phyloP scores from a whole-genome alignment of 495 filamentous ascomycete species.

The Symbiotaphrina buchneri region DNA sequence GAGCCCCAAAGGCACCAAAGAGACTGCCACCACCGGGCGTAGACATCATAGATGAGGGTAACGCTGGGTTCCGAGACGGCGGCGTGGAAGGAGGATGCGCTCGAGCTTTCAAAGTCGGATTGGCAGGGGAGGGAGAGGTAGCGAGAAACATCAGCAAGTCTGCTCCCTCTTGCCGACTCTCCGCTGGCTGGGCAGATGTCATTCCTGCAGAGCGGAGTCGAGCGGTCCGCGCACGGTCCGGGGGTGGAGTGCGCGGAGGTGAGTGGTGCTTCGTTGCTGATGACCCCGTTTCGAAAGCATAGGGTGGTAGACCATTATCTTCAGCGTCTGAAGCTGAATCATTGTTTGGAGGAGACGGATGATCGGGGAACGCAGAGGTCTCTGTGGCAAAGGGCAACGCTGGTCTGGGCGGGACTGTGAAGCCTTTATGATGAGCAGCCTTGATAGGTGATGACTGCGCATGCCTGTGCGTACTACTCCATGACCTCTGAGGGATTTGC shows the following conservation, averaged over 20 bases:
- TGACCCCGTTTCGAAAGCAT: conserved; percentile 32
- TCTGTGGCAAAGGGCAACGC: conserved; percentile 51
- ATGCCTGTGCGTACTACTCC: conserved; percentile 49
- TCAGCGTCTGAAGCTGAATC: conserved; percentile 53
- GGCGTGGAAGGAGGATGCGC: conserved; percentile 67
- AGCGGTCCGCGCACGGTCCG: conserved; percentile 10
- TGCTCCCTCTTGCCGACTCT: conserved; percentile 49
- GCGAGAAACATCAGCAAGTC: conserved; percentile 83
- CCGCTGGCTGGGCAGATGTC: conserved; percentile 6
- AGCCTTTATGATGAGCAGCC: conserved; percentile 36
- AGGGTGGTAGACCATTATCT: conserved; percentile 50
- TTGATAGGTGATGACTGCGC: conserved; percentile 69
- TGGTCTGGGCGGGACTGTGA: conserved; percentile 33
- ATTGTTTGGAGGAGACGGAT: conserved; percentile 35
- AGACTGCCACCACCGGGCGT: conserved; percentile 47
- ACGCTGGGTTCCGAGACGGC: conserved; percentile 49
- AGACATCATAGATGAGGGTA: conserved; percentile 79
- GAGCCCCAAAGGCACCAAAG: conserved; percentile 32
- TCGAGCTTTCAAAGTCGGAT: conserved; percentile 16
- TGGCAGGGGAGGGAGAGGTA: conserved; percentile 72
- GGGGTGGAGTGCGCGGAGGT: conserved; percentile 13
- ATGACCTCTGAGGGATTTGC: conserved; percentile 32
- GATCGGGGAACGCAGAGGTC: conserved; percentile 36
- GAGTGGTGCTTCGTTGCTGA: conserved; percentile 12
- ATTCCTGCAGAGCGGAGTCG: conserved; percentile 9